Conservation (phyloP, 2,329 filamentous ascomycete genomes). For the Cladosporium velox region DNA sequence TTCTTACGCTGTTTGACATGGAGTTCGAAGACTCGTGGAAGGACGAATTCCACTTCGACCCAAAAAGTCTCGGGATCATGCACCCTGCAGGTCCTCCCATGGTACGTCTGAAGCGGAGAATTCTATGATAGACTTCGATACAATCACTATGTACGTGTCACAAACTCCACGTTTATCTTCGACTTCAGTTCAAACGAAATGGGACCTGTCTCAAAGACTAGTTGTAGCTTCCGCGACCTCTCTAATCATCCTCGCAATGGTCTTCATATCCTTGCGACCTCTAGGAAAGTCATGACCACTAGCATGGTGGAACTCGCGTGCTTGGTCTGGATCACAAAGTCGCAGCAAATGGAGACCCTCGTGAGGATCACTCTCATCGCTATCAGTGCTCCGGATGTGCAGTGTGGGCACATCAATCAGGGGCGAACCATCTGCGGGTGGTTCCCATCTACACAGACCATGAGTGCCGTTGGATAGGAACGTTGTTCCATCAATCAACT, state of each 20-base stretch:
- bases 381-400: constrained; percentile 23
- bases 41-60: constrained; percentile 16
- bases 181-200: neutral
- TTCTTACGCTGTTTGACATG: constrained; percentile 20
- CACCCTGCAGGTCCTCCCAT: constrained; percentile 9
- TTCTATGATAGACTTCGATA: neutral
- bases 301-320: constrained; percentile 22
- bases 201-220: neutral
- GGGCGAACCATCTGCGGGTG: constrained; percentile 3
- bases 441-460: constrained; percentile 21
- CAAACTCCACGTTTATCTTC: neutral
- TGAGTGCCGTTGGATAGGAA: constrained; percentile 22
- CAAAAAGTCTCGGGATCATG: constrained; percentile 22
- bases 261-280: constrained; percentile 22
- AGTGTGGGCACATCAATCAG: constrained; percentile 23
- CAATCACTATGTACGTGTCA: neutral
- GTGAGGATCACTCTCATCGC: constrained; percentile 23
- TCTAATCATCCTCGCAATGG: constrained; percentile 21
- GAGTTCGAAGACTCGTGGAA: constrained; percentile 16
- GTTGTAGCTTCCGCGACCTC: constrained; percentile 18
- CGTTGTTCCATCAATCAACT: constrained; percentile 21
- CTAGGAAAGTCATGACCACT: constrained; percentile 25
- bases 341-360: constrained; percentile 23
- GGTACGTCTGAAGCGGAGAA: constrained; percentile 12
- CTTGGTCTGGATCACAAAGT: constrained; percentile 21